These are phyloP conservation scores for Plasmodium fragile DNA, from an alignment of 169 alveolate species.

Conservation along the genomic window DNA sequence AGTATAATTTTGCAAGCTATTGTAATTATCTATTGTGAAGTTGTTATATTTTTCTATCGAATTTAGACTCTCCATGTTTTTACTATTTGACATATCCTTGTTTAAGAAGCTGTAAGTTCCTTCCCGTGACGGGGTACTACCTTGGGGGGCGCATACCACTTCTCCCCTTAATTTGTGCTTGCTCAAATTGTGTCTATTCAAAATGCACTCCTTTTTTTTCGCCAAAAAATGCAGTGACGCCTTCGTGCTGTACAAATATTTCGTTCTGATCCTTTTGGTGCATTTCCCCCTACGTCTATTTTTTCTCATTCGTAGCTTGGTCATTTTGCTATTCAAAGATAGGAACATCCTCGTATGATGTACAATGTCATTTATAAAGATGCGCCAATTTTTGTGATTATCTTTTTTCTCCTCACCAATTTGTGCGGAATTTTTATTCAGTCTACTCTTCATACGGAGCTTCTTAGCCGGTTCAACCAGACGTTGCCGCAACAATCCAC, in stretches of 20 bases:
- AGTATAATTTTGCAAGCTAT: constrained; percentile 19
- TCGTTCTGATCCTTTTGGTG: constrained; percentile 2
- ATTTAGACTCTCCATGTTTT: constrained; percentile 26
- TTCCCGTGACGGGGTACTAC: background rate
- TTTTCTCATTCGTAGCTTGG: constrained; percentile 19
- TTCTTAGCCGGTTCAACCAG: background rate
- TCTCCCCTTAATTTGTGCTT: background rate
- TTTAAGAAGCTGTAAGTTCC: constrained; percentile 21
- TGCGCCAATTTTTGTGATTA: background rate
- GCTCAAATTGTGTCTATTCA: constrained; percentile 37
- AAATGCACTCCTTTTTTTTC: constrained; percentile 29
- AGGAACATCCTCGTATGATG: constrained; percentile 8
- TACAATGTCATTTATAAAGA: constrained; percentile 22
- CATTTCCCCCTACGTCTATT: background rate
- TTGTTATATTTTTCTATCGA: constrained; percentile 52
- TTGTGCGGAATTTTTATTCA: background rate
- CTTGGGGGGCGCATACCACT: background rate
- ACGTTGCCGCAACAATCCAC: background rate
- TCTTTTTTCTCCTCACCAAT: background rate
- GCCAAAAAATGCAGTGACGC: constrained; percentile 24
- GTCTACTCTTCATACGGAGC: background rate
- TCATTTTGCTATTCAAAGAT: constrained; percentile 1
- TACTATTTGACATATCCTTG: constrained; percentile 2
- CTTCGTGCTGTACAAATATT: background rate
- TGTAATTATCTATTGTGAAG: constrained; percentile 47